Conservation (phyloP, 179 eudicot genomes). For the Beta corolliflora region DNA sequence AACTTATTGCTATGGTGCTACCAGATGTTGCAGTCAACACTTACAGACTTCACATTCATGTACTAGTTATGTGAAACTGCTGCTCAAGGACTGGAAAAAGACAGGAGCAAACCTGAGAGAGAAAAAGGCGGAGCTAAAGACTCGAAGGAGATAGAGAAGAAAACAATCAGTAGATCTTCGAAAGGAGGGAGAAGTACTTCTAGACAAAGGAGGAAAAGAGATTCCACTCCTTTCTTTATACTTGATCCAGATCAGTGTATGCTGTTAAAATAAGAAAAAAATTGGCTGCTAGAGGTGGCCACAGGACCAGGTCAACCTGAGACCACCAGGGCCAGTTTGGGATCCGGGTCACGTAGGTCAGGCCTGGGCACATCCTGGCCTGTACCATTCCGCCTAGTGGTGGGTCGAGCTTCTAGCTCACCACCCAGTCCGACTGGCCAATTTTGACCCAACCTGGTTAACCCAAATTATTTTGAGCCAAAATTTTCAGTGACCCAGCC, state of each 20-base stretch:
- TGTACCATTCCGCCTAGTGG: no score
- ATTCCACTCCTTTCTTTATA: constrained; percentile 39
- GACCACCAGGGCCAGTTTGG: no score
- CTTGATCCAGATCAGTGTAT: constrained; percentile 45
- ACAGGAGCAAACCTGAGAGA: constrained; percentile 30
- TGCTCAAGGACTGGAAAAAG: constrained; percentile 21
- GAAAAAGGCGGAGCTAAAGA: constrained; percentile 14
- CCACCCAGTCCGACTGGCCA: no score
- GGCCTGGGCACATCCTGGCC: no score
- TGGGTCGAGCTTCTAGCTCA: no score
- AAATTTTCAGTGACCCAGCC: no score
- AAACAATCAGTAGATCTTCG: constrained; percentile 16
- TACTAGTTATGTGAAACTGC: constrained; percentile 17
- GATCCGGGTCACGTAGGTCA: no score
- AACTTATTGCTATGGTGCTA: background rate
- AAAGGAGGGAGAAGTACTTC: constrained; percentile 17
- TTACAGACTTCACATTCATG: background rate
- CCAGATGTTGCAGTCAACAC: background rate
- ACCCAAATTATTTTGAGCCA: no score
- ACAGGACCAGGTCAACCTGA: no score
- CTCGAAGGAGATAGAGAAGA: constrained; percentile 17
- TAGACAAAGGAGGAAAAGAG: constrained; percentile 28
- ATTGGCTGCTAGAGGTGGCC: no score
- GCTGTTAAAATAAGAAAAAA: background rate
- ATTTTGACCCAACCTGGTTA: no score